phyloP scores from a whole-genome alignment of 257 asterid genomes.

The Phtheirospermum japonicum region DNA sequence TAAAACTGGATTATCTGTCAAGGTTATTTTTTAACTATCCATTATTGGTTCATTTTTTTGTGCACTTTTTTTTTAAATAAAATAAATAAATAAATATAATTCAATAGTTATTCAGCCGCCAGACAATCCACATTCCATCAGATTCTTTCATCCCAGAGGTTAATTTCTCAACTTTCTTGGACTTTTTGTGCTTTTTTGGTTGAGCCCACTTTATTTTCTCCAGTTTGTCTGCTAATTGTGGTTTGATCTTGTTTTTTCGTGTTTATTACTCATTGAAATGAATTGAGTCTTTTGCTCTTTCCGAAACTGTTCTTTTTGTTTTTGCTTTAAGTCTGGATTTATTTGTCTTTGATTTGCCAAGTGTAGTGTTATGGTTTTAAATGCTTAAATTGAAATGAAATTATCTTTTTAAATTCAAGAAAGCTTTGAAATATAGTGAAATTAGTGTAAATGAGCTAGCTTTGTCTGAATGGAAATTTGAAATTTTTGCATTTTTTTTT shows the following conservation, averaged over 20 bases:
- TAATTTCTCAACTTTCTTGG: slow-evolving; percentile 25
- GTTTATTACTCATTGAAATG: slow-evolving; percentile 21
- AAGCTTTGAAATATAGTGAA: background rate
- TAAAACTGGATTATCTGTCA: background rate
- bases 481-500: slow-evolving; percentile 1
- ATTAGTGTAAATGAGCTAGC: slow-evolving; percentile 16
- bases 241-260: slow-evolving; percentile 4
- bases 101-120: slow-evolving; percentile 33
- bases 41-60: background rate
- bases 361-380: background rate
- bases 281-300: slow-evolving; percentile 16
- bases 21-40: background rate
- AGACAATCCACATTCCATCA: slow-evolving; percentile 28
- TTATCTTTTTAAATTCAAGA: slow-evolving; percentile 9
- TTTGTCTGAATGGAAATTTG: slow-evolving; percentile 12
- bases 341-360: background rate
- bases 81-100: background rate
- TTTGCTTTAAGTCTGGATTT: background rate
- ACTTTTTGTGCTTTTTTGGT: slow-evolving; percentile 9
- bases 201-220: slow-evolving; percentile 23
- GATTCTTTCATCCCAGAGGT: slow-evolving; percentile 30
- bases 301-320: background rate
- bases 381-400: slow-evolving; percentile 20
- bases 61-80: background rate
- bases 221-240: slow-evolving; percentile 24